phyloP scores from a whole-genome alignment of 2,329 filamentous ascomycete genomes.

The Colletotrichum tropicale region DNA sequence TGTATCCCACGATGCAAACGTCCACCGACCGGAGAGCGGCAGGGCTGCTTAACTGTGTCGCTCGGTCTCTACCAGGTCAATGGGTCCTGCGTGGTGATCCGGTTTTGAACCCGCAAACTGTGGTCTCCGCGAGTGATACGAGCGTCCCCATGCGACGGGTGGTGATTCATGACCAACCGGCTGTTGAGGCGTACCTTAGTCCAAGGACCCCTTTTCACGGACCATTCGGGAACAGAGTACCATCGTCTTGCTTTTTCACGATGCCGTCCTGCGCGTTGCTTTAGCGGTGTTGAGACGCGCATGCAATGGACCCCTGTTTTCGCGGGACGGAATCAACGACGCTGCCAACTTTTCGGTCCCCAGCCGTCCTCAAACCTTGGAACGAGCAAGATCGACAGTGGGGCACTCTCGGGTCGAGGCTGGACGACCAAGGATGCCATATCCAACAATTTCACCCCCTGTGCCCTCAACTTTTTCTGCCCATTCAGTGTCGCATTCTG shows the following conservation, averaged over 20 bases:
- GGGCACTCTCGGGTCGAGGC: not conserved
- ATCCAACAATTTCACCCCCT: slow-evolving; percentile 1
- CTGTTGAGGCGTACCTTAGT: not conserved
- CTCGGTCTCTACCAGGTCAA: not conserved
- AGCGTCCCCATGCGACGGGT: not conserved
- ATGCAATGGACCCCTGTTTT: not conserved
- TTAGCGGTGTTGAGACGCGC: not conserved
- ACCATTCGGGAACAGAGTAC: not conserved
- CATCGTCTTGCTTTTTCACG: slow-evolving; percentile 1
- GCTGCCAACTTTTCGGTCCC: slow-evolving; percentile 13
- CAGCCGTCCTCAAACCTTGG: slow-evolving; percentile 9
- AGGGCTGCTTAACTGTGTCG: not conserved
- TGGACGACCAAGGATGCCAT: slow-evolving; percentile 6
- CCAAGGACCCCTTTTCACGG: not conserved
- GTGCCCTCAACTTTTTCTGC: not conserved
- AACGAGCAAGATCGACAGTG: slow-evolving; percentile 16
- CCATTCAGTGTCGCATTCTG: not conserved
- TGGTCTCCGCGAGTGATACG: not conserved
- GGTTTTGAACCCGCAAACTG: not conserved
- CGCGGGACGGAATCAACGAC: not conserved
- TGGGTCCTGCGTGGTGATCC: not conserved
- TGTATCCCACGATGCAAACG: not conserved
- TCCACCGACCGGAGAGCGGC: not conserved
- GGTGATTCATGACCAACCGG: not conserved
- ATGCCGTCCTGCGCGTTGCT: not conserved